Conservation (phyloP, 1,284 basidiomycete species). For the Coniferiporia sulphurascens region DNA sequence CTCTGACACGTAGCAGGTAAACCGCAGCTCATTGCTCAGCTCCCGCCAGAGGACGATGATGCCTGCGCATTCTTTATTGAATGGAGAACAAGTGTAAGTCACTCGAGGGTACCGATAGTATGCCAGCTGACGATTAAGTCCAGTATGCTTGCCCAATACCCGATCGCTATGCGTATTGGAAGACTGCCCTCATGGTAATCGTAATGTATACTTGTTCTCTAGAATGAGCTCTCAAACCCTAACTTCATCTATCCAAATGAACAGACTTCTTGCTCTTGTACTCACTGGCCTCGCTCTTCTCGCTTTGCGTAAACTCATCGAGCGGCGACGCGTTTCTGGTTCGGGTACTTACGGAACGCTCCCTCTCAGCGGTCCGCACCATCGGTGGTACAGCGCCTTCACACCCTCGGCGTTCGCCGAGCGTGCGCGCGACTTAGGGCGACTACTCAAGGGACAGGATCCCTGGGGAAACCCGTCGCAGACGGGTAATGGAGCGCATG, state of each 20-base stretch:
- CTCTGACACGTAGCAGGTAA: no score
- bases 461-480: constrained; percentile 15
- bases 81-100: constrained; percentile 63
- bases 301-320: constrained; percentile 25
- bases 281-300: constrained; percentile 59
- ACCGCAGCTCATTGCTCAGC: constrained; percentile 55
- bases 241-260: neutral
- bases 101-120: constrained; percentile 10
- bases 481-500: constrained; percentile 20
- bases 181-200: constrained; percentile 11
- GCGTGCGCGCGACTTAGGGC: constrained; percentile 2
- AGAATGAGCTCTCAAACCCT: constrained; percentile 9
- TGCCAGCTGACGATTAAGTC: constrained; percentile 11
- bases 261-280: constrained; percentile 49
- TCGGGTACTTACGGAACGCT: neutral
- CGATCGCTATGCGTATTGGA: constrained; percentile 5
- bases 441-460: constrained; percentile 9
- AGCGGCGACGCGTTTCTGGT: constrained; percentile 16
- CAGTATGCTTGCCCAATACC: constrained; percentile 21
- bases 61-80: constrained; percentile 69
- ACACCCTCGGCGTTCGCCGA: neutral
- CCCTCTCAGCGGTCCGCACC: neutral
- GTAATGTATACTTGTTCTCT: constrained; percentile 20
- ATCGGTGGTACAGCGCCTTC: neutral
- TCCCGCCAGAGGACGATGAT: constrained; percentile 55